Conservation (phyloP, 257 asterid genomes). For the Jacaranda copaia region DNA sequence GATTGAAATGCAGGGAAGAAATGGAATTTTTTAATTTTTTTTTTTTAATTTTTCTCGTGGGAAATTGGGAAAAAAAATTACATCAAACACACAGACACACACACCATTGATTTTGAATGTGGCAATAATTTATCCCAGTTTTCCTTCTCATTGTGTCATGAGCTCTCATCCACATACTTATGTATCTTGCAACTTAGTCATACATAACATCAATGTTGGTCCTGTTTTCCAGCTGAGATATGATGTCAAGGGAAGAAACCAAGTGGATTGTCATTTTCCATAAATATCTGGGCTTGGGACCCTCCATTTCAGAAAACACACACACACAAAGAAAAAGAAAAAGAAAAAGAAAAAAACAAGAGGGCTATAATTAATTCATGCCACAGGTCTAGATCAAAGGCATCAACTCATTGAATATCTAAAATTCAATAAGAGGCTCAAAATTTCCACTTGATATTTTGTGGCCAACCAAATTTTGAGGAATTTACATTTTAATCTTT, state of each 20-base stretch:
- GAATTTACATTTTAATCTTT: neutral
- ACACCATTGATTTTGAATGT: neutral
- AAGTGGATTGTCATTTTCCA: neutral
- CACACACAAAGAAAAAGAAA: neutral
- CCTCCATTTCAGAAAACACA: neutral
- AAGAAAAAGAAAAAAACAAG: neutral
- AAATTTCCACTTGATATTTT: neutral
- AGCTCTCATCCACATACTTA: neutral
- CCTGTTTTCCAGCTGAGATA: neutral
- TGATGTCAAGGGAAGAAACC: neutral
- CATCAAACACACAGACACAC: no score
- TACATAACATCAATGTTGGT: neutral
- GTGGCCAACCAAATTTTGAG: neutral
- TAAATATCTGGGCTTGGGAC: neutral
- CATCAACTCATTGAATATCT: neutral
- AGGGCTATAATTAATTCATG: neutral
- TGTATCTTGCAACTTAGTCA: neutral
- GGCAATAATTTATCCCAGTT: neutral
- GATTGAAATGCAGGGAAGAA: neutral
- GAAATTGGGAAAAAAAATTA: no score
- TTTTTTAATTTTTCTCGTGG: neutral
- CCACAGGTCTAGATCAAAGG: no score
- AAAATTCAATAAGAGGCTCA: neutral
- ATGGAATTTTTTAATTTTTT: neutral
- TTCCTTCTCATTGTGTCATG: neutral